phyloP scores from a whole-genome alignment of 164 flowering plant genomes.

The Annona squamosa region DNA sequence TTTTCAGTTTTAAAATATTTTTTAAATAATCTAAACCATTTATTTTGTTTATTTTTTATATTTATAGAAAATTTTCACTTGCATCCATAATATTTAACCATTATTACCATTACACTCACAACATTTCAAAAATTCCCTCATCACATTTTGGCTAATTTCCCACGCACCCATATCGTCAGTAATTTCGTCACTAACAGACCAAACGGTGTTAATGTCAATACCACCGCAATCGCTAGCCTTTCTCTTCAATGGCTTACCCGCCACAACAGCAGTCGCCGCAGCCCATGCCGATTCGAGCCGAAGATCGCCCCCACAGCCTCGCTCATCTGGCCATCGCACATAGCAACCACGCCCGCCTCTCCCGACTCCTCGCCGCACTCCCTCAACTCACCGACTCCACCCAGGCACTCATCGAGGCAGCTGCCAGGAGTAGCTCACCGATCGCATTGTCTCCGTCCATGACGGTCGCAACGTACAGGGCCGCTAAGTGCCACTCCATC shows the following conservation, averaged over 20 bases:
- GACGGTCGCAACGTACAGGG: slow-evolving; percentile 86
- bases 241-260: background rate
- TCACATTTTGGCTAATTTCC: too few relatives aligned
- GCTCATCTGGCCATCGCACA: slow-evolving; percentile 67
- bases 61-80: too few relatives aligned
- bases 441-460: slow-evolving; percentile 40
- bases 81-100: too few relatives aligned
- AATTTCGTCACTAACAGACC: too few relatives aligned
- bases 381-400: slow-evolving; percentile 36
- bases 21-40: too few relatives aligned
- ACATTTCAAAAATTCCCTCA: too few relatives aligned
- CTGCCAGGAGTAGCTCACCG: slow-evolving; percentile 55
- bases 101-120: too few relatives aligned
- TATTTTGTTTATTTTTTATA: too few relatives aligned
- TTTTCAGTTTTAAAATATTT: too few relatives aligned
- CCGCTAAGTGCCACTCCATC: slow-evolving; percentile 75
- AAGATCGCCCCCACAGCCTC: slow-evolving; percentile 70
- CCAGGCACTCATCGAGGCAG: slow-evolving; percentile 51
- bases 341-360: slow-evolving; percentile 56
- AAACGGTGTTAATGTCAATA: too few relatives aligned
- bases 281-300: slow-evolving; percentile 6
- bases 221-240: background rate
- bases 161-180: too few relatives aligned
- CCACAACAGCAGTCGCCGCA: background rate
- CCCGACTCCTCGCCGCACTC: slow-evolving; percentile 44